A percentile compares a stretch with the other conserved stretches of the same genome.
These are phyloP conservation scores for Platismatia glauca DNA, from an alignment of 495 filamentous ascomycete genomes.

Conservation along the genomic window DNA sequence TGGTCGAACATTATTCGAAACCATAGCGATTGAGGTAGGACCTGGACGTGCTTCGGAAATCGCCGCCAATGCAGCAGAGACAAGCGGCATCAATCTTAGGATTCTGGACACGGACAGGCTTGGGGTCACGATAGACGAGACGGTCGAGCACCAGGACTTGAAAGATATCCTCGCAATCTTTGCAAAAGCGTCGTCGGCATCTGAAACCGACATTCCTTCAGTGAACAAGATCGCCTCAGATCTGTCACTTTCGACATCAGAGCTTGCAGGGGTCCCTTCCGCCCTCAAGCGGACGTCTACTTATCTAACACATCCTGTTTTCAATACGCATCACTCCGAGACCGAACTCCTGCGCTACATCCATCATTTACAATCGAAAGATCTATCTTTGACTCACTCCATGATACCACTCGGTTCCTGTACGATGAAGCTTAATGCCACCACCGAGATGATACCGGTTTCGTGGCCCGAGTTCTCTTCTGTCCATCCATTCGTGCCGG, in stretches of 20 bases:
- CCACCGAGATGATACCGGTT: slow-evolving; percentile 85
- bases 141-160: slow-evolving; percentile 52
- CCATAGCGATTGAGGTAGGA: slow-evolving; percentile 57
- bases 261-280: slow-evolving; percentile 44
- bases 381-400: slow-evolving; percentile 89
- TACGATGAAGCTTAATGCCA: slow-evolving; percentile 98
- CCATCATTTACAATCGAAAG: slow-evolving; percentile 87
- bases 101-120: slow-evolving; percentile 50
- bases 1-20: slow-evolving; percentile 65
- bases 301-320: slow-evolving; percentile 87
- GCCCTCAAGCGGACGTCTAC: slow-evolving; percentile 59
- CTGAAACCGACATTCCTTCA: slow-evolving; percentile 18
- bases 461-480: slow-evolving; percentile 78
- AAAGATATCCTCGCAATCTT: slow-evolving; percentile 53
- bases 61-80: slow-evolving; percentile 40
- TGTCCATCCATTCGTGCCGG: slow-evolving; percentile 75
- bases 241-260: slow-evolving; percentile 21
- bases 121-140: slow-evolving; percentile 67
- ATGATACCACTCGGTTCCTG: slow-evolving; percentile 99
- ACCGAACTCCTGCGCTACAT: slow-evolving; percentile 95
- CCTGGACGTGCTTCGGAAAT: slow-evolving; percentile 42
- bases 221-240: slow-evolving; percentile 30
- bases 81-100: slow-evolving; percentile 54
- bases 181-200: slow-evolving; percentile 31
- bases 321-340: slow-evolving; percentile 96